Percentiles rank a stretch among this genome's conserved stretches.
phyloP scores from a whole-genome alignment of 2,329 filamentous ascomycete genomes.

The Colletotrichum sp. region DNA sequence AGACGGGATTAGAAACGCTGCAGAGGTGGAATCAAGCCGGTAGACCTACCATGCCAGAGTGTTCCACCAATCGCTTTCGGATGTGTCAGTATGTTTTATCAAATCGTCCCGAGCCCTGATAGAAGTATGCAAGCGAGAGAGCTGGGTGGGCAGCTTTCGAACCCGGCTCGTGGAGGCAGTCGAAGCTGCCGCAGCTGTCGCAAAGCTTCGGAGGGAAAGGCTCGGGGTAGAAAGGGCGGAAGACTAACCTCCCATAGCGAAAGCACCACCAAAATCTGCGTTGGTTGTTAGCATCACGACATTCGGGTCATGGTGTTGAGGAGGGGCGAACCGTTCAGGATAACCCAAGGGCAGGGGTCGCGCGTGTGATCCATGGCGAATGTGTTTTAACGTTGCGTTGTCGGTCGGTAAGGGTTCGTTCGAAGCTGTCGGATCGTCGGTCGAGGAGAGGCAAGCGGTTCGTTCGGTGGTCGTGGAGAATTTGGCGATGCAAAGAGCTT shows the following conservation, averaged over 20 bases:
- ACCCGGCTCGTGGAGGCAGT: neutral
- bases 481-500: neutral
- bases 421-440: neutral
- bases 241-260: slow-evolving; percentile 77
- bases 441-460: neutral
- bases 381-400: neutral
- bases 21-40: accelerated
- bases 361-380: slow-evolving; percentile 86
- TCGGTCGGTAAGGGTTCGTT: neutral
- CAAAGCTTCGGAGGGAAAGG: neutral
- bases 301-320: neutral
- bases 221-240: accelerated
- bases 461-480: neutral
- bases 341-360: slow-evolving; percentile 96
- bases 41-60: slow-evolving; percentile 79
- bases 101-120: neutral
- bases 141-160: neutral
- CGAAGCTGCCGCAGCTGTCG: neutral
- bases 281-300: neutral
- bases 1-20: neutral
- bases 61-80: slow-evolving; percentile 70
- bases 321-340: slow-evolving; percentile 58
- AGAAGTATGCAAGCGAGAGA: neutral
- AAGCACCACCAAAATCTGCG: slow-evolving; percentile 87
- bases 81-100: neutral